Conservation (phyloP, 352 stramenopile genomes). For the Sclerospora graminicola region DNA sequence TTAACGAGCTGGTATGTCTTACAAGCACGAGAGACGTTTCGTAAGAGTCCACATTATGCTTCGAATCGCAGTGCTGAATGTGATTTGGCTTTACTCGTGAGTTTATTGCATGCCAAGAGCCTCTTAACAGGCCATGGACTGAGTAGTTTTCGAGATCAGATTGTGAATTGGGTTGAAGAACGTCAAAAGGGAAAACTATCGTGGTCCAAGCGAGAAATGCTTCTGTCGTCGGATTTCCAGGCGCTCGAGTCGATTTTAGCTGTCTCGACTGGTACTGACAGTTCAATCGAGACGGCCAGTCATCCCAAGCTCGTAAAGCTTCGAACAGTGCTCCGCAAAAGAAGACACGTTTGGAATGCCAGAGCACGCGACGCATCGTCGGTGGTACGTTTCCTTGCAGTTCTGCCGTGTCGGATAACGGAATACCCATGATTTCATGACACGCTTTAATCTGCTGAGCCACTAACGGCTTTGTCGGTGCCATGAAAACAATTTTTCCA, state of each 20-base stretch:
- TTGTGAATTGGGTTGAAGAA: constrained; percentile 49
- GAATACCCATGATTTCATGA: constrained; percentile 91
- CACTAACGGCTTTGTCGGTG: constrained; percentile 96
- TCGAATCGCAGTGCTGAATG: constrained; percentile 61
- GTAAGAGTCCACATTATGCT: constrained; percentile 49
- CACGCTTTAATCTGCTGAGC: constrained; percentile 97
- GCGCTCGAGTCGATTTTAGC: constrained; percentile 38
- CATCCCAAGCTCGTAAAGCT: constrained; percentile 89
- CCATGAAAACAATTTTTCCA: constrained; percentile 95
- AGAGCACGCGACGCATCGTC: constrained; percentile 72
- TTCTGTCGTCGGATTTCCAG: constrained; percentile 65
- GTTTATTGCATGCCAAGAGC: constrained; percentile 66
- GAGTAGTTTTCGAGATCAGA: constrained; percentile 57
- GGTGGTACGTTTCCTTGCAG: constrained; percentile 77
- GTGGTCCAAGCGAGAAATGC: constrained; percentile 75
- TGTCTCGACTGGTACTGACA: constrained; percentile 7
- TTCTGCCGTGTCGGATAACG: constrained; percentile 71
- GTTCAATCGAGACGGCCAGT: constrained; percentile 28
- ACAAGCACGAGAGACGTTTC: constrained; percentile 62
- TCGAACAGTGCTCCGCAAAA: constrained; percentile 88
- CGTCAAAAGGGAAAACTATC: constrained; percentile 39
- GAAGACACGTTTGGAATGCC: constrained; percentile 91
- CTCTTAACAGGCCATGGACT: constrained; percentile 69
- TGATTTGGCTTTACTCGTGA: constrained; percentile 66
- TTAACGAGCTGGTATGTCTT: constrained; percentile 76